These are phyloP conservation scores for Lactarius hatsudake DNA, from an alignment of 768 basidiomycete genomes.

Conservation along the genomic window DNA sequence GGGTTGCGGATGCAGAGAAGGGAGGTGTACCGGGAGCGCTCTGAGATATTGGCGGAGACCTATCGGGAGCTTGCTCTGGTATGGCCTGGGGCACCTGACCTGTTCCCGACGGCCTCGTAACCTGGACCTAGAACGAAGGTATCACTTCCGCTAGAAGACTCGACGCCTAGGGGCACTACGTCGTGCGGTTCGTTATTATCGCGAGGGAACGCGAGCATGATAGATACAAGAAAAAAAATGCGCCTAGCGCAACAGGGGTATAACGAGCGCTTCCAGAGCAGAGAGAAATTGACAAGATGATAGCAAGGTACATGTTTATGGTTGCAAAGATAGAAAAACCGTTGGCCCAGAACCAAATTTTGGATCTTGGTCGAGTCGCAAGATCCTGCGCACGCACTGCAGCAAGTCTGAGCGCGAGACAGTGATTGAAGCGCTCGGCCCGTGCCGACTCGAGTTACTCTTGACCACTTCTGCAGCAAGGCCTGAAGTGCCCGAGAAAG, in stretches of 20 bases:
- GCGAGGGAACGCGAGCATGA: background rate
- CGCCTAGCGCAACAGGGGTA: slow-evolving; percentile 19
- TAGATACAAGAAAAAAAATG: slow-evolving; percentile 1
- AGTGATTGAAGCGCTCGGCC: no score
- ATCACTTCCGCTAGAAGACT: background rate
- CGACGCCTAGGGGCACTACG: background rate
- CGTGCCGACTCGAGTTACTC: no score
- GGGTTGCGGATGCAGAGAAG: background rate
- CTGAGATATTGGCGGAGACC: background rate
- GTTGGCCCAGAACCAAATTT: slow-evolving; percentile 15
- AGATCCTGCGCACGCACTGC: no score
- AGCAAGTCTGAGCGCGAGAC: no score
- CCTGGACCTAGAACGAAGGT: slow-evolving; percentile 19
- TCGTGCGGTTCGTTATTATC: background rate
- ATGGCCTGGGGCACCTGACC: slow-evolving; percentile 17
- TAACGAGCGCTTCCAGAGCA: slow-evolving; percentile 18
- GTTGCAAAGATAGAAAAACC: background rate
- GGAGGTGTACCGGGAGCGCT: background rate
- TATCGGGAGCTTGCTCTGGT: slow-evolving; percentile 13
- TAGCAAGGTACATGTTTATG: background rate
- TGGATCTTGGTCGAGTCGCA: background rate
- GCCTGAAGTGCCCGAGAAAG: background rate
- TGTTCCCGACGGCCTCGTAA: slow-evolving; percentile 3
- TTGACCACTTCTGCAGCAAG: no score
- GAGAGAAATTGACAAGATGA: background rate